Conservation (phyloP, 129 eudicot genomes). For the Mikania micrantha region DNA sequence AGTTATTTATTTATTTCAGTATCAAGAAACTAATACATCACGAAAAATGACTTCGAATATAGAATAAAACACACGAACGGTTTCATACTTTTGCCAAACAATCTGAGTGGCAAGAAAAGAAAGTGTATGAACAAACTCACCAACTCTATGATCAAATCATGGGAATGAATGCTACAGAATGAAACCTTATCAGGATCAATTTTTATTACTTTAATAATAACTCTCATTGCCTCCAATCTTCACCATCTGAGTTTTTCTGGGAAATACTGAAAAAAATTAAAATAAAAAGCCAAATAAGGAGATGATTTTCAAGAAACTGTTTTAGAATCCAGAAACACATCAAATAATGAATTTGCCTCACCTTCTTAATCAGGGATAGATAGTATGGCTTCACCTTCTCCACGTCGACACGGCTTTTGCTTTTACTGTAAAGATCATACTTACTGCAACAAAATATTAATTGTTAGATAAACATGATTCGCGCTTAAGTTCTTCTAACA, state of each 20-base stretch:
- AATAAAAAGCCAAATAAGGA: background rate
- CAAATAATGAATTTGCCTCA: slow-evolving; percentile 6
- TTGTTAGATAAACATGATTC: background rate
- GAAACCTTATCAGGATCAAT: too few species aligned
- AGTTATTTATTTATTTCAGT: background rate
- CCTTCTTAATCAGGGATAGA: slow-evolving; percentile 78
- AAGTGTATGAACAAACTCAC: background rate
- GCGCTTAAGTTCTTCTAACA: too few species aligned
- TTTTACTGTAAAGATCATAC: slow-evolving; percentile 89
- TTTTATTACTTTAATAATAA: background rate
- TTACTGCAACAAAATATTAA: slow-evolving; percentile 37
- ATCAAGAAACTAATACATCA: background rate
- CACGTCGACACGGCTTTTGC: slow-evolving; percentile 69
- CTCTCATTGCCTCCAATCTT: background rate
- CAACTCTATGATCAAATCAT: background rate
- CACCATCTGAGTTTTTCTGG: slow-evolving; percentile 61
- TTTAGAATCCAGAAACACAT: background rate
- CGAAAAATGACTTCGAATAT: background rate
- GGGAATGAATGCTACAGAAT: too few species aligned
- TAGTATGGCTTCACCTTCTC: slow-evolving; percentile 88
- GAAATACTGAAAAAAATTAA: slow-evolving; percentile 39
- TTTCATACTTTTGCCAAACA: background rate
- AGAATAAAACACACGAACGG: too few species aligned
- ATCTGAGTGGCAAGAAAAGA: background rate
- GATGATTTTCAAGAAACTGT: background rate